Conservation (phyloP, 1,284 basidiomycete genomes). For the Papiliotrema flavescens region DNA sequence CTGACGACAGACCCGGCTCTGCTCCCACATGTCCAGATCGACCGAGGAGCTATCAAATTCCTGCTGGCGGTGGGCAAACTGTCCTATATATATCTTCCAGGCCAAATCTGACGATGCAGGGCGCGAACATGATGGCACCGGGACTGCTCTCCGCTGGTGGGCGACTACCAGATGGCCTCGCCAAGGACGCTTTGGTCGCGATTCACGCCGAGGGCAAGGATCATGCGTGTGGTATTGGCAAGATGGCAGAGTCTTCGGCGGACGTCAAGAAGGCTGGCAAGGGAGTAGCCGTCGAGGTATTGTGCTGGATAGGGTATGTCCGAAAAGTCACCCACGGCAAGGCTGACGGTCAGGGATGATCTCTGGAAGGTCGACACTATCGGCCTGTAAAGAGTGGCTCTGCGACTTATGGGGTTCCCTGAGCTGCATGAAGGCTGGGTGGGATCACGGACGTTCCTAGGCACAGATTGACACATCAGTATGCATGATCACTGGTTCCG, state of each 20-base stretch:
- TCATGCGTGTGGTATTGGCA: slow-evolving; percentile 81
- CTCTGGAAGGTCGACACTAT: slow-evolving; percentile 74
- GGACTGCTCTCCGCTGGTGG: slow-evolving; percentile 92
- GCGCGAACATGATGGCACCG: slow-evolving; percentile 95
- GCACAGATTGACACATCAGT: too few relatives aligned
- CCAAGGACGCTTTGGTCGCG: slow-evolving; percentile 70
- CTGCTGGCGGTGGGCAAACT: slow-evolving; percentile 67
- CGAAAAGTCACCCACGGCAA: not conserved
- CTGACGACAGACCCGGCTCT: slow-evolving; percentile 71
- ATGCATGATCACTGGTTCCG: too few relatives aligned
- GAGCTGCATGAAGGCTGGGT: too few relatives aligned
- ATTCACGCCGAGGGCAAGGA: slow-evolving; percentile 96
- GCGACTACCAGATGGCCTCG: slow-evolving; percentile 73
- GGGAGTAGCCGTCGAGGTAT: slow-evolving; percentile 82
- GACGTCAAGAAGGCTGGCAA: slow-evolving; percentile 89
- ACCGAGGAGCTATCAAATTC: slow-evolving; percentile 97
- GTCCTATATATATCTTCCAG: not conserved
- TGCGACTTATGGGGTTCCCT: too few relatives aligned
- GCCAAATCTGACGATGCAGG: slow-evolving; percentile 40
- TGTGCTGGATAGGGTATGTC: slow-evolving; percentile 52
- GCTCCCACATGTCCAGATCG: slow-evolving; percentile 82
- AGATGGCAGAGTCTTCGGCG: slow-evolving; percentile 76
- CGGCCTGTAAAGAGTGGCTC: slow-evolving; percentile 30
- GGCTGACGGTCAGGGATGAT: slow-evolving; percentile 62
- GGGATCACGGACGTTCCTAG: too few relatives aligned